Evolutionary conservation across 805 yeast genomes (phyloP).

Genomic region (Cyberlindnera xylosilytica): DNA sequence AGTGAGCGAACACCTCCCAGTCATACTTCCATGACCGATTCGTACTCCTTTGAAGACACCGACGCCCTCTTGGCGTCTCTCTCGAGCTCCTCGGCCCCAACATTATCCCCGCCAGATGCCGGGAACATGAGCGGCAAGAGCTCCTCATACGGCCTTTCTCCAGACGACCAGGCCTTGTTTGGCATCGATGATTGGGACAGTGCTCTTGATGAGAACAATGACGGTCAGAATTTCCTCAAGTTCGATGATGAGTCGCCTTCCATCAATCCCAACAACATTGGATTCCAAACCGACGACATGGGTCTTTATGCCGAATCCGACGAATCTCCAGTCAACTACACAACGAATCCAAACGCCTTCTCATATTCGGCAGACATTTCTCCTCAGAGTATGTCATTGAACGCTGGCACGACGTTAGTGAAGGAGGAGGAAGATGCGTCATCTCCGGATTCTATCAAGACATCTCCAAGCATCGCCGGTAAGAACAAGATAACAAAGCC

Average conservation of each 20-base stretch:
- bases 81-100: slow-evolving; percentile 22
- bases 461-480: not conserved
- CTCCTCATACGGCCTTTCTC: slow-evolving; percentile 22
- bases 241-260: slow-evolving; percentile 1
- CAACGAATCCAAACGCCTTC: not conserved
- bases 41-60: slow-evolving; percentile 28
- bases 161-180: slow-evolving; percentile 19
- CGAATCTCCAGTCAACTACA: not conserved
- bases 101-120: slow-evolving; percentile 24
- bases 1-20: not conserved
- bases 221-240: slow-evolving; percentile 1
- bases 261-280: too few relatives aligned
- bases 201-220: slow-evolving; percentile 1
- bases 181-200: slow-evolving; percentile 17
- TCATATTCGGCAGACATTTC: slow-evolving; percentile 4
- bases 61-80: slow-evolving; percentile 28
- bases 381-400: not conserved
- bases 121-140: slow-evolving; percentile 20
- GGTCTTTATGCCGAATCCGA: slow-evolving; percentile 1
- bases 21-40: slow-evolving; percentile 3
- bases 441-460: slow-evolving; percentile 10
- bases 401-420: not conserved
- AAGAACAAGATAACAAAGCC: slow-evolving; percentile 37
- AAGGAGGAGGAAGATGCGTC: slow-evolving; percentile 9
- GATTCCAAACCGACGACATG: not conserved